Conservation (phyloP, 441 rosid species). For the Gossypium schwendimanii region DNA sequence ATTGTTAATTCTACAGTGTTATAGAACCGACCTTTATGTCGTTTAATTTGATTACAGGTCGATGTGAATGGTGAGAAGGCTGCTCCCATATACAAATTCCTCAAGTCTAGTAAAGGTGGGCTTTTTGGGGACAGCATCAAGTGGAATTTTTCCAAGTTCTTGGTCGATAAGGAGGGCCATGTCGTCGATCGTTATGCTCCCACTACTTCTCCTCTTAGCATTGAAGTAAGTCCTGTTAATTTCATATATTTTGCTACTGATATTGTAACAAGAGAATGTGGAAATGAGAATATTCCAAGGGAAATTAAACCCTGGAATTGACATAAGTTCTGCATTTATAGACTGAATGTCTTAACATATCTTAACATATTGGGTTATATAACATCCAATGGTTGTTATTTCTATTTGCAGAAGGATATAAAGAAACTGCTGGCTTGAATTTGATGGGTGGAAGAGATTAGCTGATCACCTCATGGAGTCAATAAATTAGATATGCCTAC, state of each 20-base stretch:
- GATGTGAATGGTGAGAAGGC: conserved; percentile 60
- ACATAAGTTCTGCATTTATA: background rate
- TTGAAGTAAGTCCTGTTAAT: conserved; percentile 49
- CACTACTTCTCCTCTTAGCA: conserved; percentile 63
- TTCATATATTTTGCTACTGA: background rate
- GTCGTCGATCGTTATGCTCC: conserved; percentile 68
- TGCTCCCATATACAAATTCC: conserved; percentile 60
- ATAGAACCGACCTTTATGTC: background rate
- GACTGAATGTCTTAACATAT: no score
- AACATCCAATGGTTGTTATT: background rate
- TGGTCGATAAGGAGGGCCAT: conserved; percentile 56
- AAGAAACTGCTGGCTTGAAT: conserved; percentile 42
- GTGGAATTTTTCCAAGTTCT: conserved; percentile 75
- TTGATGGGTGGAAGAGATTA: conserved; percentile 13
- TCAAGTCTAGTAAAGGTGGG: conserved; percentile 61
- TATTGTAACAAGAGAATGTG: background rate
- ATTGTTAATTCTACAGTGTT: background rate
- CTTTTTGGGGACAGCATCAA: conserved; percentile 52
- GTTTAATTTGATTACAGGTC: conserved; percentile 31
- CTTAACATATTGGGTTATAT: background rate
- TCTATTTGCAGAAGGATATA: conserved; percentile 48
- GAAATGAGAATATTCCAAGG: background rate
- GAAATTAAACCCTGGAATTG: background rate
- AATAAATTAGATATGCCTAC: background rate
- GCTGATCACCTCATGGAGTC: background rate